Base-by-base conservation (phyloP, 257 asterid genomes). In the Striga asiatica region DNA sequence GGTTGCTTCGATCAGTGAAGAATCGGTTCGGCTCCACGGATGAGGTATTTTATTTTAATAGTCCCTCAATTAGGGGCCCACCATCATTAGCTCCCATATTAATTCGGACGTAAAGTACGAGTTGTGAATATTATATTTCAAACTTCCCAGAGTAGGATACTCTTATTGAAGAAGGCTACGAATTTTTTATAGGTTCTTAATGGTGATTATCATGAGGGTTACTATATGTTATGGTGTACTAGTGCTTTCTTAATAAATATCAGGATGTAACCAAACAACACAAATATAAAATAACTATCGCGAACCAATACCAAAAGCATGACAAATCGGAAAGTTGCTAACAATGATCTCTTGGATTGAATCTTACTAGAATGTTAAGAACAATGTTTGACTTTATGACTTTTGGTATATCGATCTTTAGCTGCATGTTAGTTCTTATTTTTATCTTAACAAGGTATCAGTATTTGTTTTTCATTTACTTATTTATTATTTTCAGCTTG, bases 11-110 rank as follows among this genome's bases (percentile, higher is more conserved):
- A 45, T 72, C 98, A 14, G 89, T 82, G 69, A 87, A 87, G 78
- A 91, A 91, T 68, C 83, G 97, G 17, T 91, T 80, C 79, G 98
- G 98, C 67, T 82, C 97, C 76, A 80, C 98, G 4, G 97, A 91
- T 74, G 98, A 87, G 96, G 98, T 82, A 80, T 56, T 23, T 56
- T 41, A 47, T n/a, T 60, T 53, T 20, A 21, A n/a, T 43, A 58
- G 41, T 25, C 8, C 41, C 19, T 18, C 39, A 56, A 24, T 50
- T 50, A 41, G 18, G 14, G 14, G 19, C 19, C 48, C 54, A 0
- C 28, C 32, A 50, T 49, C 28, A 6, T 28, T 37, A 19, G 8
- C 31, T 20, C 48, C 20, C n/a, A 52, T 57, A 22, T 29, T 59
- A 25, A 34, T 46, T 14, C 35, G 19, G 20, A 2, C 57, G 47